These are phyloP conservation scores for Westerdykella aurantiaca DNA, from an alignment of 2,329 filamentous ascomycete species.

Conservation along the genomic window DNA sequence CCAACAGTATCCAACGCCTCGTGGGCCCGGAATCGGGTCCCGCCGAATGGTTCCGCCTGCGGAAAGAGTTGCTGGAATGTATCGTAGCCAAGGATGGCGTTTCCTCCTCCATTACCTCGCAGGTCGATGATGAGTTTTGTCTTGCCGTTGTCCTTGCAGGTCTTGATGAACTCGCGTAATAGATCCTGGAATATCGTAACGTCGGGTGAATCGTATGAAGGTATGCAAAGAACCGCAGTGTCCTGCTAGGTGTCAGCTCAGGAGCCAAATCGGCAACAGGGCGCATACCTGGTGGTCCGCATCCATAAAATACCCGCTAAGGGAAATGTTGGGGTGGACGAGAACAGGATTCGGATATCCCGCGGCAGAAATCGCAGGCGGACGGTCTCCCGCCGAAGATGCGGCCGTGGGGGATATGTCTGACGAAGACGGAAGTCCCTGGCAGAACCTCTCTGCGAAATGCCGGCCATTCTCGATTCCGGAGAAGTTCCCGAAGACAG, in stretches of 20 bases:
- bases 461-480: constrained; percentile 35
- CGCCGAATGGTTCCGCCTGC: constrained; percentile 39
- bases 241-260: constrained; percentile 36
- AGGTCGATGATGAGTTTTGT: constrained; percentile 62
- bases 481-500: constrained; percentile 27
- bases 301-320: constrained; percentile 44
- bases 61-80: constrained; percentile 53
- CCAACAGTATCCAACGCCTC: constrained; percentile 36
- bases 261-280: constrained; percentile 16
- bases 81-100: constrained; percentile 37
- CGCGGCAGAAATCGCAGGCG: constrained; percentile 22
- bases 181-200: constrained; percentile 35
- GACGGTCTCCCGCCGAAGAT: constrained; percentile 8
- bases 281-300: constrained; percentile 35
- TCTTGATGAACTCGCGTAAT: constrained; percentile 43
- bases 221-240: constrained; percentile 44
- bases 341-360: constrained; percentile 38
- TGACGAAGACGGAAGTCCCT: constrained; percentile 16
- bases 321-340: constrained; percentile 29
- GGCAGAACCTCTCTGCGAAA: constrained; percentile 39
- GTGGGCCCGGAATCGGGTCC: constrained; percentile 44
- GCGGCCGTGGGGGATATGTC: constrained; percentile 3
- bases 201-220: constrained; percentile 34
- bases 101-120: constrained; percentile 56
- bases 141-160: constrained; percentile 45